phyloP scores from a whole-genome alignment of 345 rosid species.

The Heritiera fomes region DNA sequence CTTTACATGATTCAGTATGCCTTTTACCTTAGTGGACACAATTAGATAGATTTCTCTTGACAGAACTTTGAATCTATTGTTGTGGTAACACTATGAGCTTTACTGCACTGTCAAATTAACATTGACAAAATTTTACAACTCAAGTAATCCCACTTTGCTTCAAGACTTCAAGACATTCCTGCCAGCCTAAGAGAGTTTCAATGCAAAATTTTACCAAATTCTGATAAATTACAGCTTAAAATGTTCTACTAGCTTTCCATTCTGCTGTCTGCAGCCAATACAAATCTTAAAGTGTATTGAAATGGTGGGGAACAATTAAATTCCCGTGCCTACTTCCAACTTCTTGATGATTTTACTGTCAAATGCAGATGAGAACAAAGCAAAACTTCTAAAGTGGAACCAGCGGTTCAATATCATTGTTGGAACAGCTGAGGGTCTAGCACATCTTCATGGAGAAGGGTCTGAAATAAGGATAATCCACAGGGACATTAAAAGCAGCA shows the following conservation, averaged over 20 bases:
- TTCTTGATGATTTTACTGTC: neutral
- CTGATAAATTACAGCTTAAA: too few species aligned
- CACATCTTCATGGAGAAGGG: constrained; percentile 56
- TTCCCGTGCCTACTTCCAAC: neutral
- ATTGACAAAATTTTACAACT: neutral
- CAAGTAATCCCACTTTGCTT: neutral
- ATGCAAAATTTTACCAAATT: neutral
- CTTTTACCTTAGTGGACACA: neutral
- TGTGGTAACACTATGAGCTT: neutral
- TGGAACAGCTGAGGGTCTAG: constrained; percentile 63
- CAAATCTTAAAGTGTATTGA: too few species aligned
- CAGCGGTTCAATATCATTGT: constrained; percentile 40
- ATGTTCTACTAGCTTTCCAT: neutral
- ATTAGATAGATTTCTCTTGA: too few species aligned
- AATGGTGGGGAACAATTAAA: too few species aligned
- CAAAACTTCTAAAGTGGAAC: constrained; percentile 41
- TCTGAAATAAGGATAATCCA: constrained; percentile 47
- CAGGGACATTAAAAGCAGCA: constrained; percentile 60
- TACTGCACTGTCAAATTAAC: neutral
- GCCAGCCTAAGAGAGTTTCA: neutral
- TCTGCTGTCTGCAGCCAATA: too few species aligned
- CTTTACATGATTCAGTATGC: neutral
- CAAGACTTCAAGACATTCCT: neutral
- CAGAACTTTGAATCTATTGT: too few species aligned
- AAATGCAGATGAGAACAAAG: constrained; percentile 37